Evolutionary conservation across 192 early-diverging fungal species (phyloP).

Genomic region (Rhizoclosmatium sp.): DNA sequence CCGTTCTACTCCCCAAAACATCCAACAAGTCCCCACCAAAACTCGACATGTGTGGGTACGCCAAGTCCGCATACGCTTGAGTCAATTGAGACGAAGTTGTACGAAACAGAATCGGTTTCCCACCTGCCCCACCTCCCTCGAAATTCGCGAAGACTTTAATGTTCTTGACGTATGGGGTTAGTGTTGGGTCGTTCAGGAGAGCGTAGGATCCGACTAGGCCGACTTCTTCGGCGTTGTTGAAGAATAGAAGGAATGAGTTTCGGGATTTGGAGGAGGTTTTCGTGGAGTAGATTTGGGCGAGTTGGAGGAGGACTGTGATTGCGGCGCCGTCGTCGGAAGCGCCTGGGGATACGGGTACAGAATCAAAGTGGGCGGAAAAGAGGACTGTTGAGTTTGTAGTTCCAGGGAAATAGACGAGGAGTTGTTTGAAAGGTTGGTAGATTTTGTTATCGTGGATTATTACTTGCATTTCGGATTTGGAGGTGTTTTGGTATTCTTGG

Average conservation of each 20-base stretch:
- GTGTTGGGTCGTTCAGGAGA: not conserved
- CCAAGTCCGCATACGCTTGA: not conserved
- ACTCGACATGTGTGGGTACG: not conserved
- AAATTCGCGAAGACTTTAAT: not conserved
- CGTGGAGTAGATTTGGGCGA: conserved; percentile 10
- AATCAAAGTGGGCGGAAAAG: conserved; percentile 54
- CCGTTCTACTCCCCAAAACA: conserved; percentile 44
- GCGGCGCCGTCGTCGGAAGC: conserved; percentile 55
- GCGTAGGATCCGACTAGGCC: not conserved
- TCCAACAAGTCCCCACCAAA: not conserved
- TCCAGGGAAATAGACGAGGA: not conserved
- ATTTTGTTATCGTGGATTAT: not conserved
- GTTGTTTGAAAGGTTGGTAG: not conserved
- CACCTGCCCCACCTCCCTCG: not conserved
- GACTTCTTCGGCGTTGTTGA: conserved; percentile 57
- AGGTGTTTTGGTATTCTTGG: not conserved
- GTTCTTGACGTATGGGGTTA: not conserved
- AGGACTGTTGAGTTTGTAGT: conserved; percentile 29
- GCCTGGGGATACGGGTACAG: conserved; percentile 37
- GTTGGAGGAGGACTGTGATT: conserved; percentile 44
- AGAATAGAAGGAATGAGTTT: conserved; percentile 40
- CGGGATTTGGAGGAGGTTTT: not conserved
- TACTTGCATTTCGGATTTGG: not conserved
- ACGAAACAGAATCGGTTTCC: conserved; percentile 1
- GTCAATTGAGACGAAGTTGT: not conserved